phyloP scores from a whole-genome alignment of 495 filamentous ascomycete species.

The Neurospora hispaniola region DNA sequence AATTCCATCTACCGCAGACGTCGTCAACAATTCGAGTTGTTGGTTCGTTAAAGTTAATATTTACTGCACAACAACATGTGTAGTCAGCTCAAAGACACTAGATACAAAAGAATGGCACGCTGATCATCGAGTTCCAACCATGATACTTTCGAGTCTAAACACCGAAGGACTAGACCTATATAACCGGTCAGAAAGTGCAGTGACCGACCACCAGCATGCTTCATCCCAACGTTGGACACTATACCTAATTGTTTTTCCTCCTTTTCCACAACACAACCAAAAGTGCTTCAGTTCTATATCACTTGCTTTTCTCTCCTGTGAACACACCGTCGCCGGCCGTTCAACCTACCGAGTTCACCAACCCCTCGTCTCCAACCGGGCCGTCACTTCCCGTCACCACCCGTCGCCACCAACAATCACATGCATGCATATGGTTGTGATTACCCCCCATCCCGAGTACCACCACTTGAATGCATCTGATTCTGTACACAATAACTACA shows the following conservation, averaged over 20 bases:
- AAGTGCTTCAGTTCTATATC: neutral
- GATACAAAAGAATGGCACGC: neutral
- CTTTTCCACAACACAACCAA: neutral
- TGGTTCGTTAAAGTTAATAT: neutral
- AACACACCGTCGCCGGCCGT: neutral
- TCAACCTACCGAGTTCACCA: neutral
- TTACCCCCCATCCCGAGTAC: neutral
- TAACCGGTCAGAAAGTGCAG: neutral
- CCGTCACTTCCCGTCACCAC: neutral
- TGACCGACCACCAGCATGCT: neutral
- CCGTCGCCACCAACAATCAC: neutral
- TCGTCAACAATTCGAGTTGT: neutral
- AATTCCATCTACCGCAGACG: neutral
- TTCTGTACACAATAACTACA: neutral
- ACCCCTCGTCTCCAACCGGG: neutral
- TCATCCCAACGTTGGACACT: neutral
- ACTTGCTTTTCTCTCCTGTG: neutral
- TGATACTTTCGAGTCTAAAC: neutral
- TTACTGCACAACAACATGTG: neutral
- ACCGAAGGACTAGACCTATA: neutral
- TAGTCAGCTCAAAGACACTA: neutral
- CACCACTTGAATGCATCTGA: neutral
- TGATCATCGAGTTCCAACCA: neutral
- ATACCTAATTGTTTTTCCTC: neutral
- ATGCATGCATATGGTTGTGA: neutral